Evolutionary conservation across 768 basidiomycete genomes (phyloP), one percentile per base, ranked within the genome.

Genomic region (Pleurotus eryngii): DNA sequence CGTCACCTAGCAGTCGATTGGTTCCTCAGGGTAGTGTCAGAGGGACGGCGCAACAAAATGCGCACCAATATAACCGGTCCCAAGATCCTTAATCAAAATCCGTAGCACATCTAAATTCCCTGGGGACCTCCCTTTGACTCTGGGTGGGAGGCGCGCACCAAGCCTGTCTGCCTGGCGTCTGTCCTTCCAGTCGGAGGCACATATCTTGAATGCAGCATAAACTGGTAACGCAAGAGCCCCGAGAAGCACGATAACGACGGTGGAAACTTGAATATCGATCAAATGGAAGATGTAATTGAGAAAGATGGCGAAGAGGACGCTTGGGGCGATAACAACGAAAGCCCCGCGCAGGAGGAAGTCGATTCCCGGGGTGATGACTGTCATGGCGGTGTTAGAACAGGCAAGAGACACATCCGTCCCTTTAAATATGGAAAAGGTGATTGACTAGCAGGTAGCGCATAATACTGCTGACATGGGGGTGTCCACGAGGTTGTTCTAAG

Each of bases 11-110:
- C 2, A 30, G 1, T 11, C 9, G 1, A 30, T 30, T 9, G 30
- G 30, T 30, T 7, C 7, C 30, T 30, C 30, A 30, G 30, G 8
- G 9, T 1, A 30, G 9, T 7, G 2, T 6, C 14, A 37, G 54
- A 17, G 54, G 7, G 3, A 39, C 47, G 24, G 20, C 11, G 14
- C 22, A 12, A 17, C 42, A 42, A 7, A 5, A 27, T 3, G 59
- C 67, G 5, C 58, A 85, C 83, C 81, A 39, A 77, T 78, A 67
- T 85, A 84, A 1, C 82, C 84, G 40, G 64, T 62, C 3, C 68
- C 67, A 54, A 74, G 75, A 30, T 75, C 72, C 49, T 70, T 60
- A 50, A 73, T 65, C 67, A 79, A 60, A 11, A 20, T 60, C 18
- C 65, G 48, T 59, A 82, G 60, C 12, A 81, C 49, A 58, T 82